Percentiles rank a stretch among this genome's conserved stretches.
These are phyloP conservation scores for Fusarium sterilihyphosum DNA, from an alignment of 2,329 filamentous ascomycete genomes.

Conservation along the genomic window DNA sequence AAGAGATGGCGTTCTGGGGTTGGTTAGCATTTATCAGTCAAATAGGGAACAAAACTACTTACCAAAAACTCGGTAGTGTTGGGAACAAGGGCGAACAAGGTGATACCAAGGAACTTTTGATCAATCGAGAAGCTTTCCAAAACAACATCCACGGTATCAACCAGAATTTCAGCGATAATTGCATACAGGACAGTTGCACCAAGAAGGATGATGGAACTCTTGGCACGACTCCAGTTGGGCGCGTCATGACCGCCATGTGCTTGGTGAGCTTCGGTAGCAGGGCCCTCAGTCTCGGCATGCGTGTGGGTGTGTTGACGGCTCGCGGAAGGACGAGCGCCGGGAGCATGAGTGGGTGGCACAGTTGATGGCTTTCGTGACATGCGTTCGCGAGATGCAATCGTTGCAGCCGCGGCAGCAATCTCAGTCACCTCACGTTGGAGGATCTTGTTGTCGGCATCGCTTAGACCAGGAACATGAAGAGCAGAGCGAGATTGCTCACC, in stretches of 20 bases:
- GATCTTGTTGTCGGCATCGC: slow-evolving; percentile 81
- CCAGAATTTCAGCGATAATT: slow-evolving; percentile 95
- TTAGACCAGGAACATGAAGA: slow-evolving; percentile 74
- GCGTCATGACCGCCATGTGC: slow-evolving; percentile 86
- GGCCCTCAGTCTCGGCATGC: slow-evolving; percentile 41
- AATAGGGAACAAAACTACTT: slow-evolving; percentile 47
- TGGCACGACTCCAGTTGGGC: slow-evolving; percentile 95
- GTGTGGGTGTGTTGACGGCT: slow-evolving; percentile 47
- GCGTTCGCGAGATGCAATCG: slow-evolving; percentile 82
- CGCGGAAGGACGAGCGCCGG: slow-evolving; percentile 37
- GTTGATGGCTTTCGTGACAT: slow-evolving; percentile 53
- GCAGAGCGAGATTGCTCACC: slow-evolving; percentile 52
- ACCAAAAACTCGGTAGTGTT: slow-evolving; percentile 98
- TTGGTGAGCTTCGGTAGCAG: slow-evolving; percentile 48
- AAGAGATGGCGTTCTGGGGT: slow-evolving; percentile 90
- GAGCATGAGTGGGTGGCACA: slow-evolving; percentile 33
- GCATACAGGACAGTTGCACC: slow-evolving; percentile 92
- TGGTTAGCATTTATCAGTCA: slow-evolving; percentile 17
- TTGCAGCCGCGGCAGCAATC: slow-evolving; percentile 90
- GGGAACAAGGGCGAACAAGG: slow-evolving; percentile 93
- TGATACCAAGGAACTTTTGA: slow-evolving; percentile 97
- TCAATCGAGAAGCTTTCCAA: slow-evolving; percentile 90
- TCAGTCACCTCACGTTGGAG: slow-evolving; percentile 90
- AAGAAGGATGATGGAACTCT: slow-evolving; percentile 90
- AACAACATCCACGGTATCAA: slow-evolving; percentile 97